Percentiles rank a stretch among this genome's conserved stretches.
Evolutionary conservation across 169 alveolate species (phyloP).

Genomic region (Besnoitia besnoiti): DNA sequence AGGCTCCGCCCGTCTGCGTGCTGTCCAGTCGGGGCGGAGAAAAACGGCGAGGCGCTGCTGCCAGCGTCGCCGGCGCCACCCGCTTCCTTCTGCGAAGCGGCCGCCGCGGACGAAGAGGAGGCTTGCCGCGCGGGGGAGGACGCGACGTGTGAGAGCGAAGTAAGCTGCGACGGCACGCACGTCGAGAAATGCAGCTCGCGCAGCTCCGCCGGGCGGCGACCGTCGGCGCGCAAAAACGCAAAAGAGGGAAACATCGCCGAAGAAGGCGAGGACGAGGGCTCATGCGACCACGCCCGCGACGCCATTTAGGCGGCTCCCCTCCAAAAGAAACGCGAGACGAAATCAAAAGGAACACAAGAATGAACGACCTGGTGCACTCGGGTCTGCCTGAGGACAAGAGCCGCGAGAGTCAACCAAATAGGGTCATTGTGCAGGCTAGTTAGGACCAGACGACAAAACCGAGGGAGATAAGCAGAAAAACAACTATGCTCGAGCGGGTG

Average conservation of each 20-base stretch:
- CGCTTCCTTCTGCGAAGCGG: neutral
- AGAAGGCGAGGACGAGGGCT: neutral
- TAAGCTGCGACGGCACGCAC: neutral
- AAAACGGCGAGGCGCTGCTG: neutral
- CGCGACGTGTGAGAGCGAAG: neutral
- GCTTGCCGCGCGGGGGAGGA: neutral
- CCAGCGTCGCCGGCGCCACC: neutral
- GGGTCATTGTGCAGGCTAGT: too few species aligned
- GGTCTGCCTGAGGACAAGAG: too few species aligned
- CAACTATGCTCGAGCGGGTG: too few species aligned
- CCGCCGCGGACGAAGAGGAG: too few species aligned
- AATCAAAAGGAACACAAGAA: too few species aligned
- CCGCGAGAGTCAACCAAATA: too few species aligned
- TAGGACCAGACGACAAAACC: too few species aligned
- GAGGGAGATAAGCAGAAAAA: too few species aligned
- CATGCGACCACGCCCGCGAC: neutral
- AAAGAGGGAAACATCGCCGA: neutral
- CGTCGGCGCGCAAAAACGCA: neutral
- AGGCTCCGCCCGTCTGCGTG: conserved; percentile 17
- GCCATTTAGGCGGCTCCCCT: too few species aligned
- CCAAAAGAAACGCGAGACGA: too few species aligned
- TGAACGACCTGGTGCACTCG: too few species aligned
- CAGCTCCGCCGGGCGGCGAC: neutral
- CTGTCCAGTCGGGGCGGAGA: neutral
- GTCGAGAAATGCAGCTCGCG: conserved; percentile 19